Conservation (phyloP, 257 asterid genomes). For the Nicotiana otophora region DNA sequence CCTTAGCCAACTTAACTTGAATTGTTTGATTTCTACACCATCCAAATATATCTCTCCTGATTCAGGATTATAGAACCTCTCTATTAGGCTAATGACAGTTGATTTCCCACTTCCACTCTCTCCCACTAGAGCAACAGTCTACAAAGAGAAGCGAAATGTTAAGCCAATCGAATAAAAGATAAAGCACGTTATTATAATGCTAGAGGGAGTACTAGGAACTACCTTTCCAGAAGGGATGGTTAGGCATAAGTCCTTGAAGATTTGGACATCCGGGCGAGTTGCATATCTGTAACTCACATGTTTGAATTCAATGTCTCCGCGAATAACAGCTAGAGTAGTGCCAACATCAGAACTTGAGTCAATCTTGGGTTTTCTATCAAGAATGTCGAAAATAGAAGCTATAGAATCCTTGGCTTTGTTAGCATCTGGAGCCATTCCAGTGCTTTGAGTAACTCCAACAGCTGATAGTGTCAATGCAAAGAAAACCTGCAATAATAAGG, state of each 20-base stretch:
- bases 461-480: conserved; percentile 74
- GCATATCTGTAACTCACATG: conserved; percentile 64
- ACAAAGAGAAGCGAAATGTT: background rate
- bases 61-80: conserved; percentile 67
- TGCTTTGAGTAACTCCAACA: conserved; percentile 60
- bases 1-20: conserved; percentile 65
- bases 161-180: background rate
- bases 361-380: conserved; percentile 55
- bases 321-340: conserved; percentile 29
- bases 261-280: conserved; percentile 57
- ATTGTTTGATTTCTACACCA: conserved; percentile 33
- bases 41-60: conserved; percentile 46
- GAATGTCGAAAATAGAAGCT: conserved; percentile 62
- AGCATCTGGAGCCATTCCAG: conserved; percentile 57
- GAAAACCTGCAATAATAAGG: conserved; percentile 45
- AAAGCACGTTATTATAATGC: background rate
- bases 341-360: conserved; percentile 65
- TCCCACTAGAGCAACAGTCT: conserved; percentile 84
- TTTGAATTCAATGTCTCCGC: conserved; percentile 56
- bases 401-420: conserved; percentile 55
- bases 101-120: conserved; percentile 85
- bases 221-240: conserved; percentile 77
- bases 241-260: conserved; percentile 59
- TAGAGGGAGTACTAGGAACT: background rate
- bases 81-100: conserved; percentile 58